These are phyloP conservation scores for Cryoendolithus antarcticus DNA, from an alignment of 2,329 filamentous ascomycete species.

Conservation along the genomic window DNA sequence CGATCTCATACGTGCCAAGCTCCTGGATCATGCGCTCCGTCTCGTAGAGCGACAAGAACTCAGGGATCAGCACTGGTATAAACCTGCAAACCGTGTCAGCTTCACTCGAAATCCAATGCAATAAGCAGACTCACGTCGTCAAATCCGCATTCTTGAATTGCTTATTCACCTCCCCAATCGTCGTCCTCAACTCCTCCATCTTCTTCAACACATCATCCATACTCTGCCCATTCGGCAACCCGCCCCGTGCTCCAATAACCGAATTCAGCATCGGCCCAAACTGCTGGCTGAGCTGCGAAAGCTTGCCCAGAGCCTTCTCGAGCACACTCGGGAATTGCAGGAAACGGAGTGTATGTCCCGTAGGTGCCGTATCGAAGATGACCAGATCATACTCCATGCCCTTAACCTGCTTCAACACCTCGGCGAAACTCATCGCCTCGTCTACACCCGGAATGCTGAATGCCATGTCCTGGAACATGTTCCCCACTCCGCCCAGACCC, in stretches of 20 bases:
- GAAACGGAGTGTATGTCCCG: slow-evolving; percentile 95
- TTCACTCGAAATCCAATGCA: background rate
- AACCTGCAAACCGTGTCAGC: slow-evolving; percentile 35
- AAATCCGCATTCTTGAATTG: slow-evolving; percentile 96
- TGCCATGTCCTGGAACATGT: slow-evolving; percentile 97
- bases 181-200: slow-evolving; percentile 84
- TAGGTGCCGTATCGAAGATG: slow-evolving; percentile 97
- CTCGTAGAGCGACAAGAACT: slow-evolving; percentile 94
- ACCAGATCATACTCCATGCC: slow-evolving; percentile 97
- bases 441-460: slow-evolving; percentile 98
- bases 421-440: slow-evolving; percentile 98
- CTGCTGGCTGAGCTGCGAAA: slow-evolving; percentile 84
- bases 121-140: slow-evolving; percentile 45
- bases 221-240: slow-evolving; percentile 81
- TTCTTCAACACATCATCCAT: slow-evolving; percentile 87
- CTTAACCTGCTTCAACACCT: slow-evolving; percentile 98
- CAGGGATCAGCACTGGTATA: slow-evolving; percentile 94
- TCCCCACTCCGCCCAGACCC: slow-evolving; percentile 59
- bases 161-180: slow-evolving; percentile 88
- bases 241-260: slow-evolving; percentile 66
- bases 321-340: slow-evolving; percentile 96
- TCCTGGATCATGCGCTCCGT: slow-evolving; percentile 99
- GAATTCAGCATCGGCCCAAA: slow-evolving; percentile 94
- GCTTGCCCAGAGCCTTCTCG: slow-evolving; percentile 95
- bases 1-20: slow-evolving; percentile 81